Evolutionary conservation across 306 rosid species (phyloP).

Genomic region (Castanea sativa): DNA sequence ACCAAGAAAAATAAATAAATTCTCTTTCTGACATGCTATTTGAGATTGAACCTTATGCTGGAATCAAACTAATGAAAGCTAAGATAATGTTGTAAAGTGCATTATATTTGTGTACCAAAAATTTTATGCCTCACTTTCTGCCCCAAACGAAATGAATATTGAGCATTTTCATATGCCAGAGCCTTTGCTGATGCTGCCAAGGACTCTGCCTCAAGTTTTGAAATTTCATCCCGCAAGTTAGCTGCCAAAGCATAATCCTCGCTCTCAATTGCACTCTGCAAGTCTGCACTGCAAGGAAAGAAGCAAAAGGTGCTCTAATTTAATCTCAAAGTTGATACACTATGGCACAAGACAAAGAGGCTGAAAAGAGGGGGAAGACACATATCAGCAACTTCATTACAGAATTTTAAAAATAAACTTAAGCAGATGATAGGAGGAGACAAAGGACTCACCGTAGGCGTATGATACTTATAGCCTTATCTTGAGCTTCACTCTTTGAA

Average conservation of each 20-base stretch:
- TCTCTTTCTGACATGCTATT: neutral
- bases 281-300: slow-evolving; percentile 62
- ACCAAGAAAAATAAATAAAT: neutral
- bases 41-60: neutral
- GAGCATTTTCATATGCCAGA: slow-evolving; percentile 74
- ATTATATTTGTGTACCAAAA: slow-evolving; percentile 46
- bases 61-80: slow-evolving; percentile 18
- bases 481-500: slow-evolving; percentile 91
- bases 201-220: slow-evolving; percentile 77
- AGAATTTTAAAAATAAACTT: slow-evolving; percentile 18
- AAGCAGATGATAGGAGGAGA: slow-evolving; percentile 16
- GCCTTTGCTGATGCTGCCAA: slow-evolving; percentile 83
- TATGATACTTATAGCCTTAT: slow-evolving; percentile 68
- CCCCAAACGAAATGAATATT: slow-evolving; percentile 78
- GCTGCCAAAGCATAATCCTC: slow-evolving; percentile 87
- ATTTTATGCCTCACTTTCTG: slow-evolving; percentile 79
- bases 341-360: neutral
- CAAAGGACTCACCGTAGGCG: slow-evolving; percentile 55
- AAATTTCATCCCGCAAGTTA: slow-evolving; percentile 65
- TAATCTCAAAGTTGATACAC: slow-evolving; percentile 4
- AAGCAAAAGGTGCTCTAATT: slow-evolving; percentile 13
- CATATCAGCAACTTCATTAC: neutral
- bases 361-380: neutral
- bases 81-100: slow-evolving; percentile 11
- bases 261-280: slow-evolving; percentile 67